Conservation (phyloP, 257 asterid genomes). For the Dorcoceras hygrometricum region DNA sequence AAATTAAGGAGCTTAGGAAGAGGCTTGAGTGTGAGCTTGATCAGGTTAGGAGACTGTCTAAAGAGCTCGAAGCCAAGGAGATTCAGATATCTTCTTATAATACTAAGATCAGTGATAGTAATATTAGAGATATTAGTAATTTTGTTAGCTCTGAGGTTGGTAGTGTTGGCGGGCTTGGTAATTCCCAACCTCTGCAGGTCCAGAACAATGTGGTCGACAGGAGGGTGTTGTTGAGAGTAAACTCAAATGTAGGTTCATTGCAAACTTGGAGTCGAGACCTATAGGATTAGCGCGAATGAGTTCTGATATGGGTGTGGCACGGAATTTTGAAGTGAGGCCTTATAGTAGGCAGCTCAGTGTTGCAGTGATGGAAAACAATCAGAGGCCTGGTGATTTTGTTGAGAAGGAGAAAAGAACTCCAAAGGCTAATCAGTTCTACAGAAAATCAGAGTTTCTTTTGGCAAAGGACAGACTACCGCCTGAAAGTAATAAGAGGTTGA, state of each 20-base stretch:
- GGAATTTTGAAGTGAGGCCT: conserved; percentile 49
- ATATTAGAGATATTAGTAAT: conserved; percentile 23
- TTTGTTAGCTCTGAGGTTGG: conserved; percentile 10
- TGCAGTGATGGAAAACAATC: conserved; percentile 47
- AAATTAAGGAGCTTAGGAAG: conserved; percentile 48
- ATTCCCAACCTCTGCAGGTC: conserved; percentile 38
- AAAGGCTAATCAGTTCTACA: conserved; percentile 79
- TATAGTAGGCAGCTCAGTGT: conserved; percentile 67
- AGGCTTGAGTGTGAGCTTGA: conserved; percentile 59
- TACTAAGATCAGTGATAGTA: conserved; percentile 32
- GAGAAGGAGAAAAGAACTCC: conserved; percentile 97
- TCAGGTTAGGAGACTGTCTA: conserved; percentile 46
- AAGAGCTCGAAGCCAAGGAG: conserved; percentile 57
- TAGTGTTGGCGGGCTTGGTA: conserved; percentile 35
- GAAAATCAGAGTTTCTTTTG: conserved; percentile 82
- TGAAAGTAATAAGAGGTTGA: conserved; percentile 66
- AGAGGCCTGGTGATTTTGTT: conserved; percentile 37
- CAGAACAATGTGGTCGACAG: conserved; percentile 29
- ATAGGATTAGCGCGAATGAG: conserved; percentile 39
- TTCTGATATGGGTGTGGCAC: conserved; percentile 50
- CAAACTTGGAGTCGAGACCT: conserved; percentile 34
- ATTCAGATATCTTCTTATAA: conserved; percentile 44
- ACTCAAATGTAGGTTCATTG: conserved; percentile 39
- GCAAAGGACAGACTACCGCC: conserved; percentile 89
- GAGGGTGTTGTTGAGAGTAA: conserved; percentile 52